Base-by-base conservation (phyloP, 2,329 filamentous ascomycete genomes). In the Aureobasidium sp. region DNA sequence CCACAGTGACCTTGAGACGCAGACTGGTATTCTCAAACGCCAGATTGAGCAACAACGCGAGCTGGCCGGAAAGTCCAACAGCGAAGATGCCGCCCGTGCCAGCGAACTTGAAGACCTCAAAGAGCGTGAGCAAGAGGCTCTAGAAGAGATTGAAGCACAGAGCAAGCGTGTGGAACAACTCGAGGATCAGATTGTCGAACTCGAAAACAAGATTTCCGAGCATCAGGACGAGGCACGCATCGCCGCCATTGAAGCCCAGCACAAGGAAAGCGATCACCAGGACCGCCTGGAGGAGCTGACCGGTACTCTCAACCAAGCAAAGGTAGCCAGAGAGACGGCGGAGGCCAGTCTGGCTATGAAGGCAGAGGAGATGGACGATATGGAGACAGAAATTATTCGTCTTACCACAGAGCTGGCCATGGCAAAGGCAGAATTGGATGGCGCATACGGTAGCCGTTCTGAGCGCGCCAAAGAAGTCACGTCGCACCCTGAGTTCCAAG, bases 21-120 rank as follows among this genome's bases (percentile, higher is more conserved):
- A 97, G 72, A 95, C 96, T 72, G 85, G 86, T 53, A 92, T 96
- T 25, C 81, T 97, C 9, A 88, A 93, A 70, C 86, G 91, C 47
- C 92, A 97, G 73, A 93, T 97, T 70, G 93, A 96, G 76, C 92
- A 97, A 72, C 93, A 97, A 75, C 88, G 92, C 63, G 91, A 96
- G 70, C 82, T 97, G 62, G 96, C 96, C 76, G 91, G 82, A 77
- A 92, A 92, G 70, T 91, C 90, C 1, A 91, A 96, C 67, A 80
- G 78, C 15, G 75, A 82, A 67, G 78, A 81, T 61, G 70, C 73
- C 37, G 65, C 61, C n/a, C 66, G 72, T 51, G 58, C 73, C 4
- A 63, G 65, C 9, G 70, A 74, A 31, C 56, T 72, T 14, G 47
- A 63, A 9, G 49, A 27, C n/a, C 53, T 56, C 31, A 56, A 48